These are phyloP conservation scores for Verticillium albo-atrum DNA, from an alignment of 2,329 filamentous ascomycete species.

Conservation along the genomic window DNA sequence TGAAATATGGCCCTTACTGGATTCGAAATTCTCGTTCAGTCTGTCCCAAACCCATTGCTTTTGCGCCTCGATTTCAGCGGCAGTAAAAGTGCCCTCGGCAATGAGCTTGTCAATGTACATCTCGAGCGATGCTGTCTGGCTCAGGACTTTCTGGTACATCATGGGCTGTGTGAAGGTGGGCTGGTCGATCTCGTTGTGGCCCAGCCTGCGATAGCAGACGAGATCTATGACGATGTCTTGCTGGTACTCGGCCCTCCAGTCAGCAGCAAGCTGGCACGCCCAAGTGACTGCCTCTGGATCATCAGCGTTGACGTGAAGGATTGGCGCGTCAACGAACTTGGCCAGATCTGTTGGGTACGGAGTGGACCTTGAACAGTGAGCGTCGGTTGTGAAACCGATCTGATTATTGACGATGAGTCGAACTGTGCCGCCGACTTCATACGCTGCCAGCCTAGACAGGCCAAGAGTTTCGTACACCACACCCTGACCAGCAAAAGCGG, in stretches of 20 bases:
- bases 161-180: slow-evolving; percentile 98
- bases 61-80: slow-evolving; percentile 96
- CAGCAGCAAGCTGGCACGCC: slow-evolving; percentile 91
- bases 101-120: slow-evolving; percentile 87
- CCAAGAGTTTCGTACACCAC: slow-evolving; percentile 98
- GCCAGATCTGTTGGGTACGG: slow-evolving; percentile 99
- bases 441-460: slow-evolving; percentile 90
- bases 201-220: slow-evolving; percentile 97
- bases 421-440: slow-evolving; percentile 94
- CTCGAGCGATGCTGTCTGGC: slow-evolving; percentile 78
- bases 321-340: slow-evolving; percentile 94
- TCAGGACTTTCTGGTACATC: slow-evolving; percentile 97
- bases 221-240: slow-evolving; percentile 96
- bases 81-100: slow-evolving; percentile 87
- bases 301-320: slow-evolving; percentile 98
- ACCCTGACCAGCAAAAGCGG: slow-evolving; percentile 93
- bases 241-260: slow-evolving; percentile 98
- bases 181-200: slow-evolving; percentile 99
- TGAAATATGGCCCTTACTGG: slow-evolving; percentile 92
- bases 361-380: slow-evolving; percentile 92
- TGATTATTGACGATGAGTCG: slow-evolving; percentile 99
- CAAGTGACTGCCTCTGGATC: slow-evolving; percentile 98
- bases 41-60: slow-evolving; percentile 99
- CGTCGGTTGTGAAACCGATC: slow-evolving; percentile 98
- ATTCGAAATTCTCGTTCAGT: slow-evolving; percentile 93